Evolutionary conservation across 768 basidiomycete species (phyloP), one percentile per base, ranked within the genome.

Genomic region (Cubamyces sp.): DNA sequence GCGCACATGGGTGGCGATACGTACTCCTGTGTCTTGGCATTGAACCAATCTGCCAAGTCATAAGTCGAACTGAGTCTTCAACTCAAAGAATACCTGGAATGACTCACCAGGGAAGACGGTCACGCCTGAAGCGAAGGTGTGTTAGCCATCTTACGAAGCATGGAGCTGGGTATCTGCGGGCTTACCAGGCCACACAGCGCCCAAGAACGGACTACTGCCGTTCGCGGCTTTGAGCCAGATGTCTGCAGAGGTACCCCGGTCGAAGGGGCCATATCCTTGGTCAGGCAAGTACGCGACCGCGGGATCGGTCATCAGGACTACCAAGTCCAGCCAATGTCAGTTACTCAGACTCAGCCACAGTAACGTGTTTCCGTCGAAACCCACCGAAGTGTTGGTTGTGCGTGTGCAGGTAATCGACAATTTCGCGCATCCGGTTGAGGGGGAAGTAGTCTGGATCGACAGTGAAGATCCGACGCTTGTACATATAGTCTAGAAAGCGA

Each of bases 221-320:
- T 90, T 85, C 2, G 78, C 75, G 39, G 83, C 77, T 70, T 88
- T 89, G 53, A 90, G 74, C 79, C 81, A 90, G 12, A 90, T 73
- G 59, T 85, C 86, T 4, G 74, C 68, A 7, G 71, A 72, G 1
- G 80, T 75, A 4, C 88, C 89, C 26, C 81, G 79, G 54, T 85
- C 77, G 64, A 79, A 90, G 0, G 87, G 71, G 0, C 72, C 79
- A 61, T 88, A 88, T 41, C 71, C 76, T 43, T 78, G 64, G 19
- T 74, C 76, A 0, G 84, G 82, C 4, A 80, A 65, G 58, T 80
- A 83, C 0, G 80, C 85, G 0, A 90, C 79, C 9, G 88, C 89
- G 16, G 88, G 88, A 70, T 90, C 88, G 1, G 86, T 88, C 89
- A 90, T 90, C 41, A 88, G 67, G 28, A 88, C 87, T 90, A 62